These are phyloP conservation scores for Aristolochia californica DNA, from an alignment of 164 flowering plant species.

Conservation along the genomic window DNA sequence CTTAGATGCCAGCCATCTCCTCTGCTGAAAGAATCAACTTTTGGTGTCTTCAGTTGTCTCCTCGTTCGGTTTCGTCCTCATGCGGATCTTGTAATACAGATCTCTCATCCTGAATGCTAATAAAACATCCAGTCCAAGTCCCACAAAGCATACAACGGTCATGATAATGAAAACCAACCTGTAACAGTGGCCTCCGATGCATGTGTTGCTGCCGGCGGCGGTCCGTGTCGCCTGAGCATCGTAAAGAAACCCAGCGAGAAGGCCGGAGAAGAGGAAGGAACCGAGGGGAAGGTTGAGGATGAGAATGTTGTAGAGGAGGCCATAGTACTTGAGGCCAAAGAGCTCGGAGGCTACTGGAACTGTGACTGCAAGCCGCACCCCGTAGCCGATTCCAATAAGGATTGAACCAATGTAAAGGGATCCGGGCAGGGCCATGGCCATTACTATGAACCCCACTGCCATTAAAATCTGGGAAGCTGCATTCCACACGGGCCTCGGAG, in stretches of 20 bases:
- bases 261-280: constrained; percentile 87
- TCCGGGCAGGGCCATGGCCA: constrained; percentile 76
- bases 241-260: constrained; percentile 71
- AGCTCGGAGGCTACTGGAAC: constrained; percentile 90
- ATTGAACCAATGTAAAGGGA: constrained; percentile 67
- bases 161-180: constrained; percentile 61
- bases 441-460: constrained; percentile 57
- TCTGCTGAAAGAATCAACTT: too few species aligned
- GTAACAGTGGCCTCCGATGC: constrained; percentile 75
- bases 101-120: constrained; percentile 44
- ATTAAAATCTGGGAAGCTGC: constrained; percentile 81
- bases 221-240: constrained; percentile 57
- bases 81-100: constrained; percentile 40
- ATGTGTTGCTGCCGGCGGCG: constrained; percentile 63
- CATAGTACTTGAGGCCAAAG: constrained; percentile 81
- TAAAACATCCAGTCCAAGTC: constrained; percentile 53
- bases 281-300: constrained; percentile 82
- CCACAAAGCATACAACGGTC: constrained; percentile 52
- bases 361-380: constrained; percentile 71
- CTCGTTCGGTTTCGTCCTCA: constrained; percentile 20
- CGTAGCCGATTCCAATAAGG: constrained; percentile 69
- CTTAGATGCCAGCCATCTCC: too few species aligned
- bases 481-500: constrained; percentile 84
- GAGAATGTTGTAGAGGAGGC: constrained; percentile 72
- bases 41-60: too few species aligned